Evolutionary conservation across 192 early-diverging fungal species (phyloP).

Genomic region (Coemansia sp.): DNA sequence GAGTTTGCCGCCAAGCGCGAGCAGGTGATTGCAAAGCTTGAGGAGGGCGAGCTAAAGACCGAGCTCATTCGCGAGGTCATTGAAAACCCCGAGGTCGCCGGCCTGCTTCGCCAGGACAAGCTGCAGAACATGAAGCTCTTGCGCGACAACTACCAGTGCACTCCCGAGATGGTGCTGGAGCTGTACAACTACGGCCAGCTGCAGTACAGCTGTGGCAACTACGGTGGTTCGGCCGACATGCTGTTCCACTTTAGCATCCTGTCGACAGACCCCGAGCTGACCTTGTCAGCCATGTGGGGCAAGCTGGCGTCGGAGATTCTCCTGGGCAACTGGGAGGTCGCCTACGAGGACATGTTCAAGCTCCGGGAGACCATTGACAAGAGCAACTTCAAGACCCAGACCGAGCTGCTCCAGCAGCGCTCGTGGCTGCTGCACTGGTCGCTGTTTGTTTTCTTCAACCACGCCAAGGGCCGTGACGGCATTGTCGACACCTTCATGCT

Average conservation of each 20-base stretch:
- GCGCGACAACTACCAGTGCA: constrained; percentile 89
- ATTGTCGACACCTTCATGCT: constrained; percentile 93
- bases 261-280: constrained; percentile 86
- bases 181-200: constrained; percentile 90
- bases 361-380: constrained; percentile 90
- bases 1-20: constrained; percentile 77
- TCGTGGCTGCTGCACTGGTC: constrained; percentile 97
- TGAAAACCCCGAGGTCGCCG: constrained; percentile 89
- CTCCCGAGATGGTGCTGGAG: constrained; percentile 82
- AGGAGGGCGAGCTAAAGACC: constrained; percentile 74
- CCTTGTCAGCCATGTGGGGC: constrained; percentile 92
- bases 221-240: constrained; percentile 90
- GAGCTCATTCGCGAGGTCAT: constrained; percentile 87
- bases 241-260: constrained; percentile 94
- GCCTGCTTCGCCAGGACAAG: constrained; percentile 93
- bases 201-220: constrained; percentile 93
- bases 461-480: constrained; percentile 93
- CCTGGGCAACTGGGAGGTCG: constrained; percentile 91
- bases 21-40: constrained; percentile 73
- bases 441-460: constrained; percentile 98
- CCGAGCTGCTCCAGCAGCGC: constrained; percentile 93
- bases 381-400: constrained; percentile 70
- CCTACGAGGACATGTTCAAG: constrained; percentile 86
- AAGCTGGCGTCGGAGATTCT: constrained; percentile 96
- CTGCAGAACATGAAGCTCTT: constrained; percentile 88